phyloP scores from a whole-genome alignment of 208 protist genomes.

The Trypanosoma conorhini region DNA sequence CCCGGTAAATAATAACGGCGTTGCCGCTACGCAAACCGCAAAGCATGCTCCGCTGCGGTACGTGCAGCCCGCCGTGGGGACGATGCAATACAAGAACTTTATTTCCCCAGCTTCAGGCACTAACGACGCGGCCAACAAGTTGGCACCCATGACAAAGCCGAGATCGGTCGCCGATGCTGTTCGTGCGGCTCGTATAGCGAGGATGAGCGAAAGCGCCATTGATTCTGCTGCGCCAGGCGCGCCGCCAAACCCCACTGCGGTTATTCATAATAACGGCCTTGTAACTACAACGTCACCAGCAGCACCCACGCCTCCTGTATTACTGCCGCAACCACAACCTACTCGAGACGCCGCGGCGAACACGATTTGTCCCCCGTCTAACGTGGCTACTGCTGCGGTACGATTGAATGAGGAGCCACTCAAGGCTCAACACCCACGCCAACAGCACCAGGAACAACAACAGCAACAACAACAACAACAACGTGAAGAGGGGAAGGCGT shows the following conservation, averaged over 20 bases:
- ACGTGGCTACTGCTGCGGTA: too few species aligned
- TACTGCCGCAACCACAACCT: background rate
- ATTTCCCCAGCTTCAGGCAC: constrained; percentile 1
- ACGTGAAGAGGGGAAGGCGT: background rate
- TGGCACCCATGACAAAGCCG: constrained; percentile 10
- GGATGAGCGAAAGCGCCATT: constrained; percentile 1
- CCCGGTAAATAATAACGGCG: background rate
- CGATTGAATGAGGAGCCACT: too few species aligned
- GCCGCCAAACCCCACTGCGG: background rate
- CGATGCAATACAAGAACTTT: constrained; percentile 40
- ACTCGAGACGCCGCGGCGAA: background rate
- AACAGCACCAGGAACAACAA: background rate
- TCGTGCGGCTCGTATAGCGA: constrained; percentile 28
- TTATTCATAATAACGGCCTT: background rate
- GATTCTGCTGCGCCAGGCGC: background rate
- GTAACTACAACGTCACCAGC: constrained; percentile 1
- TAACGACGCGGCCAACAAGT: background rate
- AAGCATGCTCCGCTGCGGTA: background rate
- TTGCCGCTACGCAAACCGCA: background rate
- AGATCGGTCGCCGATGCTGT: constrained; percentile 41
- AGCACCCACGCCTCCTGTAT: background rate
- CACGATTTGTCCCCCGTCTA: too few species aligned
- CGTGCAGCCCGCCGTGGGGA: constrained; percentile 6
- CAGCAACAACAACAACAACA: background rate
- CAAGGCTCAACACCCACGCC: too few species aligned